Percentiles rank a stretch among this genome's conserved stretches.
phyloP scores from a whole-genome alignment of 225 moss, liverwort and hornwort genomes.

The Marchantia polymorpha region DNA sequence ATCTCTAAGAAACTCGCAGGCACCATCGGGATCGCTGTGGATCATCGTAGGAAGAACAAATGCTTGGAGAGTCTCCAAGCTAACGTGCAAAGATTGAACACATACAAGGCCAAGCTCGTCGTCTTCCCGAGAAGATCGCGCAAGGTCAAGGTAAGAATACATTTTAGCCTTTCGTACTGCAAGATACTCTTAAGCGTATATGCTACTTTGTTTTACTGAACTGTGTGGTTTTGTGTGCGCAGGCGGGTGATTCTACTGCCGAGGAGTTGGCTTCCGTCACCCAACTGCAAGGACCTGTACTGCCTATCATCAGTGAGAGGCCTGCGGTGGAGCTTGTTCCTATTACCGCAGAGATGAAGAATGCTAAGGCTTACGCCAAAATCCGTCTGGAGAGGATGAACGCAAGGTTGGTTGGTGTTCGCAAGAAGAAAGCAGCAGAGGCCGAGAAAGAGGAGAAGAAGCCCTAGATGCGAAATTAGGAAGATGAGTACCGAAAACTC shows the following conservation, averaged over 20 bases:
- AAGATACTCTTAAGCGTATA: too few species aligned
- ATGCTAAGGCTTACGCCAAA: slow-evolving; percentile 55
- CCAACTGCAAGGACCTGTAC: slow-evolving; percentile 55
- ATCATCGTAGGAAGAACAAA: slow-evolving; percentile 75
- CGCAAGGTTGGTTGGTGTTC: slow-evolving; percentile 59
- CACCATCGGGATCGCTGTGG: slow-evolving; percentile 81
- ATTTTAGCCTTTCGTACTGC: neutral
- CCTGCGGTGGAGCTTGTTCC: slow-evolving; percentile 59
- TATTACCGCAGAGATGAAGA: slow-evolving; percentile 60
- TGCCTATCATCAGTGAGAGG: slow-evolving; percentile 59
- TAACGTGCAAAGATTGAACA: slow-evolving; percentile 65
- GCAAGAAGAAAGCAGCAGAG: slow-evolving; percentile 65
- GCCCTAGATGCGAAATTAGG: slow-evolving; percentile 17
- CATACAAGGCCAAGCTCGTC: slow-evolving; percentile 74
- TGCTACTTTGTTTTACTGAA: neutral
- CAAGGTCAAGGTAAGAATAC: slow-evolving; percentile 51
- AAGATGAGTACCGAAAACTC: slow-evolving; percentile 1
- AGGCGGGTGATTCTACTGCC: slow-evolving; percentile 62
- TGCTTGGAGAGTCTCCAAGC: slow-evolving; percentile 79
- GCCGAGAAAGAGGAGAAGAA: slow-evolving; percentile 86
- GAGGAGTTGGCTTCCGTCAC: slow-evolving; percentile 64
- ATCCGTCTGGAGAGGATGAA: slow-evolving; percentile 71
- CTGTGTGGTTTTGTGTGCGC: neutral
- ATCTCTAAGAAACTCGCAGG: slow-evolving; percentile 75
- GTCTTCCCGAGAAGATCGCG: slow-evolving; percentile 74